phyloP scores from a whole-genome alignment of 768 basidiomycete genomes.

The Holtermannia corniformis region DNA sequence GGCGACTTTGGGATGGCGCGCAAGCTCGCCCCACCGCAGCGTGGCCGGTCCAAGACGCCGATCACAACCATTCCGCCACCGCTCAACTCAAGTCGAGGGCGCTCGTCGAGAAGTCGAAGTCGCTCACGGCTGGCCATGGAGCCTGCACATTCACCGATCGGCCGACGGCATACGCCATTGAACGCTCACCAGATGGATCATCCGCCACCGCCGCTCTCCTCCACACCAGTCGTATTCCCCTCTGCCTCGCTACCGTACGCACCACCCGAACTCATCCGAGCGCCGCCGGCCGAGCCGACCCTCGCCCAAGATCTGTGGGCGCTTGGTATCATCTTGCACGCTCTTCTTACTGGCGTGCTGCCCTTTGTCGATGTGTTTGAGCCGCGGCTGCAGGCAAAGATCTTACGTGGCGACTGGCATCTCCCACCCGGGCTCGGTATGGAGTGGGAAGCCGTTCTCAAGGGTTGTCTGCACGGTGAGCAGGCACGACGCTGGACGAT shows the following conservation, averaged over 20 bases:
- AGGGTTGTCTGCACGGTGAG: conserved; percentile 66
- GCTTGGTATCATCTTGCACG: conserved; percentile 77
- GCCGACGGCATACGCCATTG: conserved; percentile 37
- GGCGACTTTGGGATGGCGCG: conserved; percentile 40
- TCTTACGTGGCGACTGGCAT: conserved; percentile 60
- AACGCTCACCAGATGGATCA: conserved; percentile 34
- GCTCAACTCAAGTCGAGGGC: neutral
- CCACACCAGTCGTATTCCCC: conserved; percentile 46
- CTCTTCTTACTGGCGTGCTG: conserved; percentile 69
- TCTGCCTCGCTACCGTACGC: conserved; percentile 86
- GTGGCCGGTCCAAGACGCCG: neutral
- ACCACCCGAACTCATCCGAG: conserved; percentile 72
- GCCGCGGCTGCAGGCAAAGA: conserved; percentile 83
- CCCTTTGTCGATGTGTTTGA: conserved; percentile 87
- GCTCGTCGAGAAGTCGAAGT: conserved; percentile 39
- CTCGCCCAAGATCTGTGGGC: conserved; percentile 96
- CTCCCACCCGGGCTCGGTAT: conserved; percentile 40
- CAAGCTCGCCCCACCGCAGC: conserved; percentile 9
- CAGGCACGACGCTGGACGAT: conserved; percentile 66
- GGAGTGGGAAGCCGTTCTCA: conserved; percentile 50
- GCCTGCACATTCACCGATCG: conserved; percentile 18
- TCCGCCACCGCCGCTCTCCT: conserved; percentile 31
- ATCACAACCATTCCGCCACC: conserved; percentile 14
- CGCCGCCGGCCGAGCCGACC: conserved; percentile 41
- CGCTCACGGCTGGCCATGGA: conserved; percentile 19